Evolutionary conservation across 2,329 filamentous ascomycete species (phyloP).

Genomic region (Zopfia rhizophila): DNA sequence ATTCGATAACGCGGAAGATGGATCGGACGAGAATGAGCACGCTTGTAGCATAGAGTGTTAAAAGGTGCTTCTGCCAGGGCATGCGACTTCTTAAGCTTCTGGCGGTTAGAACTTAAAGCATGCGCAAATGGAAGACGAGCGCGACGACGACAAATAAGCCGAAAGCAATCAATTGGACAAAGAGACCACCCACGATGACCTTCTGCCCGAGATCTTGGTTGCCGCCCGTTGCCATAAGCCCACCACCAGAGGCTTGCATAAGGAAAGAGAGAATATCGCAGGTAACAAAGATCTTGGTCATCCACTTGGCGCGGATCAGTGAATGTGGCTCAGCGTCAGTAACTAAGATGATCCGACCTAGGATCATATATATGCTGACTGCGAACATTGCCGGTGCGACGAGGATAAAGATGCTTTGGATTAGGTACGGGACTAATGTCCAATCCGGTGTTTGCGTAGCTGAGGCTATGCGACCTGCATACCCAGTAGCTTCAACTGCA

Average conservation of each 20-base stretch:
- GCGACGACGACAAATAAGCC: slow-evolving; percentile 55
- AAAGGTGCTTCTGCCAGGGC: slow-evolving; percentile 50
- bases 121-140: slow-evolving; percentile 31
- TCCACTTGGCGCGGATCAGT: slow-evolving; percentile 49
- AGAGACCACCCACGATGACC: slow-evolving; percentile 59
- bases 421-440: slow-evolving; percentile 51
- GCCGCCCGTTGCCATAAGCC: slow-evolving; percentile 49
- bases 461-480: slow-evolving; percentile 56
- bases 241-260: slow-evolving; percentile 54
- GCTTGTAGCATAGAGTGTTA: slow-evolving; percentile 56
- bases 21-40: slow-evolving; percentile 61
- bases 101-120: no score
- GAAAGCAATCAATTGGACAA: slow-evolving; percentile 61
- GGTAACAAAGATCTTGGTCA: slow-evolving; percentile 57
- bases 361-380: slow-evolving; percentile 61
- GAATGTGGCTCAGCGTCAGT: slow-evolving; percentile 52
- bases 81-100: no score
- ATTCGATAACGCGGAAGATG: slow-evolving; percentile 63
- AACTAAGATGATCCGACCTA: slow-evolving; percentile 56
- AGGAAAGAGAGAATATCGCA: slow-evolving; percentile 57
- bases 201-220: slow-evolving; percentile 51
- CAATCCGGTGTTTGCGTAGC: slow-evolving; percentile 37
- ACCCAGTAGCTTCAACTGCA: slow-evolving; percentile 63
- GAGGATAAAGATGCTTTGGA: slow-evolving; percentile 55
- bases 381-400: slow-evolving; percentile 60